phyloP scores from a whole-genome alignment of 176 grass and related monocot species.

The Lolium multiflorum region DNA sequence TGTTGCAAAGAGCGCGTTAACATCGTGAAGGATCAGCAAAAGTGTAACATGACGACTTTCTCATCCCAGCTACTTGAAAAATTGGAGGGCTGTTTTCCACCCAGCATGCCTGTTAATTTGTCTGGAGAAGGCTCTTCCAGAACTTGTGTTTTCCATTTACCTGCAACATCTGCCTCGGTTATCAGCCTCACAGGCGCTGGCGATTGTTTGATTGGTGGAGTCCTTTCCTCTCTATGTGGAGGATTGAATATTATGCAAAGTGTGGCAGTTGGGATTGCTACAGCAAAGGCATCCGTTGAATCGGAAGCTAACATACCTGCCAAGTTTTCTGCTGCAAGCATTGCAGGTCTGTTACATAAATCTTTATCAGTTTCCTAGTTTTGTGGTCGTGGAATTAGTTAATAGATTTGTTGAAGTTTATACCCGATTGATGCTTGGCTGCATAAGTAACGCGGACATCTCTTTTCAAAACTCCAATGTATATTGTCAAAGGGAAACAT shows the following conservation, averaged over 20 bases:
- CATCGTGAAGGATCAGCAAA: slow-evolving; percentile 49
- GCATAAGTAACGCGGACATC: not conserved
- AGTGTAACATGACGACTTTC: slow-evolving; percentile 41
- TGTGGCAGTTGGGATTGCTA: slow-evolving; percentile 75
- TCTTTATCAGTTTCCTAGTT: not conserved
- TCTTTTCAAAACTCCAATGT: not conserved
- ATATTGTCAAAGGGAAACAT: not conserved
- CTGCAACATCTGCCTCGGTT: slow-evolving; percentile 72
- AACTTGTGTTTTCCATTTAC: slow-evolving; percentile 77
- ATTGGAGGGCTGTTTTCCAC: slow-evolving; percentile 40
- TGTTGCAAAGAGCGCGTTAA: slow-evolving; percentile 62
- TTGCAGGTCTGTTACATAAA: slow-evolving; percentile 62
- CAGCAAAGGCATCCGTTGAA: slow-evolving; percentile 85
- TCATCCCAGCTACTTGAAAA: slow-evolving; percentile 49
- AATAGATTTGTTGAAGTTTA: not conserved
- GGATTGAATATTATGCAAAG: slow-evolving; percentile 75
- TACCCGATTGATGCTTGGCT: not conserved
- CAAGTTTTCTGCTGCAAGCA: slow-evolving; percentile 48
- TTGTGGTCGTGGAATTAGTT: slow-evolving; percentile 1
- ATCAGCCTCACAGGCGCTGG: slow-evolving; percentile 82
- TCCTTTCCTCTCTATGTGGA: slow-evolving; percentile 68
- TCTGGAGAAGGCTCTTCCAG: slow-evolving; percentile 49
- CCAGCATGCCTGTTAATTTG: slow-evolving; percentile 34
- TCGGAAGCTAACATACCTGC: slow-evolving; percentile 77
- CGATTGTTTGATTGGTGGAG: slow-evolving; percentile 90